Conservation (phyloP, 768 basidiomycete genomes). For the Mycena venus region DNA sequence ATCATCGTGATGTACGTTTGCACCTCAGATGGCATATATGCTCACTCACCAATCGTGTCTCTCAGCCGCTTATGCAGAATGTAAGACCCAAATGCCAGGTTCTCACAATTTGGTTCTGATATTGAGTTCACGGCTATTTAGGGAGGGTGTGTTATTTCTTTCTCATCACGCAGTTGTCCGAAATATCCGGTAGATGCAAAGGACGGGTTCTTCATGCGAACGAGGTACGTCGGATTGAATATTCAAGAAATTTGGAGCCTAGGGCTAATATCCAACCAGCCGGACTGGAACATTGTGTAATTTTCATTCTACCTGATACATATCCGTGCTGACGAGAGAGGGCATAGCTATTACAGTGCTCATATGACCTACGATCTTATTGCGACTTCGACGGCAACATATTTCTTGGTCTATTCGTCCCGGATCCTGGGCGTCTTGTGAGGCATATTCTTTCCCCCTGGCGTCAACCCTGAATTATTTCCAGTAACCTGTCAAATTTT, state of each 20-base stretch:
- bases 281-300: slow-evolving; percentile 30
- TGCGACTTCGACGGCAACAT: slow-evolving; percentile 7
- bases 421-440: not conserved
- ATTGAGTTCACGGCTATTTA: not conserved
- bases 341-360: slow-evolving; percentile 13
- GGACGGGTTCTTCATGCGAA: slow-evolving; percentile 1
- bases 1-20: slow-evolving; percentile 14
- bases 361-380: slow-evolving; percentile 24
- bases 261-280: not conserved
- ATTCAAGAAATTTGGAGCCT: not conserved
- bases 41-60: not conserved
- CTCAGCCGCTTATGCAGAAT: not conserved
- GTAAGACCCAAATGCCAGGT: not conserved
- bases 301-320: not conserved
- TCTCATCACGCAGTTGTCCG: not conserved
- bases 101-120: slow-evolving; percentile 1
- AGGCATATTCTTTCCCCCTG: not conserved
- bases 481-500: slow-evolving; percentile 7
- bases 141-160: slow-evolving; percentile 12
- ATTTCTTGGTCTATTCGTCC: not conserved
- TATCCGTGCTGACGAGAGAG: not conserved
- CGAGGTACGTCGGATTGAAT: not conserved
- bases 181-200: slow-evolving; percentile 13
- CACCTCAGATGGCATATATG: not conserved
- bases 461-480: not conserved